These are phyloP conservation scores for Pseudogymnoascus sp. DNA, from an alignment of 2,329 filamentous ascomycete species.

Conservation along the genomic window DNA sequence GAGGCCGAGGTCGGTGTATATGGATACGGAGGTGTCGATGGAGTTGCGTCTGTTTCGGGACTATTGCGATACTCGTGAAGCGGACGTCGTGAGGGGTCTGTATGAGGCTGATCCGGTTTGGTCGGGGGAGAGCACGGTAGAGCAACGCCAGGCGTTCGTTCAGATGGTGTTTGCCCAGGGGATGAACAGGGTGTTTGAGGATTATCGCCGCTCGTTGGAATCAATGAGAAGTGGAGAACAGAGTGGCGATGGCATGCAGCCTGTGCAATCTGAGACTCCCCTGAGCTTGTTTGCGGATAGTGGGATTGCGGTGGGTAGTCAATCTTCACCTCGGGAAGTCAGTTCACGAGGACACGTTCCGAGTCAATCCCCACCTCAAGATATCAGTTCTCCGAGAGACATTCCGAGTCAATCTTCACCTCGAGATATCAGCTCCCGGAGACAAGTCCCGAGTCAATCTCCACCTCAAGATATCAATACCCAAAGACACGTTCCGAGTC, in stretches of 20 bases:
- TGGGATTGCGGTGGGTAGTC: constrained; percentile 8
- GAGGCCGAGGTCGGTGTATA: constrained; percentile 10
- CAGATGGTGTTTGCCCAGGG: background rate
- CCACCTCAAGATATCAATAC: background rate
- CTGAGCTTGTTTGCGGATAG: constrained; percentile 9
- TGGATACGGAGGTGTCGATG: background rate
- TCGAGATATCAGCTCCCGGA: background rate
- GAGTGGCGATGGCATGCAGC: background rate
- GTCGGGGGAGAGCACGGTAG: background rate
- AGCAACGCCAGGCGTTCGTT: background rate
- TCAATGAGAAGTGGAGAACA: background rate
- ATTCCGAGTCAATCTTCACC: background rate
- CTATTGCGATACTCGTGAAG: constrained; percentile 5
- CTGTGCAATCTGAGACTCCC: background rate
- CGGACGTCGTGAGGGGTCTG: background rate
- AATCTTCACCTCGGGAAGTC: background rate
- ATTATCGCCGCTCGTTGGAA: background rate
- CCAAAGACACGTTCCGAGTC: background rate
- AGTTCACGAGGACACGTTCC: background rate
- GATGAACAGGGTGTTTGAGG: background rate
- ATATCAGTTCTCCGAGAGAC: background rate
- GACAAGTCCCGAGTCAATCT: background rate
- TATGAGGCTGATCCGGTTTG: constrained; percentile 1
- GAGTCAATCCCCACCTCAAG: background rate
- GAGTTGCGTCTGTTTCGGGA: constrained; percentile 8